Base-by-base conservation (phyloP, 306 rosid species). In the Lotus japonicus region DNA sequence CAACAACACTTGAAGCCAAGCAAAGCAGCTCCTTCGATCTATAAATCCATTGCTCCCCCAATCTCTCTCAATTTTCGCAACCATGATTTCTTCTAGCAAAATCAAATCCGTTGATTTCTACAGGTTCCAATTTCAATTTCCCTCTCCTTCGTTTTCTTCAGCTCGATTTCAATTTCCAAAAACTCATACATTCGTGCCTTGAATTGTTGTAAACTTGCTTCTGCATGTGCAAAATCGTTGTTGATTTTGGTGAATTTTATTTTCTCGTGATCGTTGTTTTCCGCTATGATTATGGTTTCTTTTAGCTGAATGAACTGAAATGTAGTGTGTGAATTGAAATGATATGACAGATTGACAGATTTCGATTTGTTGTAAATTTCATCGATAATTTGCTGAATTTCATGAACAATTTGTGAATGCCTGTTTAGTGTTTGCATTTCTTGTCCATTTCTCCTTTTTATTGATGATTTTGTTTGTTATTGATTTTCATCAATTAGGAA, bases 61-160 rank as follows among this genome's bases (percentile, higher is more conserved):
- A 49, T 76, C 65, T 38, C 58, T 38, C 65, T 28, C 68, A 45
- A 13, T 65, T 77, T 68, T 49, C 31, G 54, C 81, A 65, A 52
- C 79, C 90, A 94, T 94, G 98, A 11, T 90, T 85, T 85, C 97
- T 33, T 9, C 90, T 26, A 76, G 83, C 79, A 94, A 94, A 84
- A 59, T 94, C 90, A 94, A 90, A 74, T 85, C 98, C 56, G 96
- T 94, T 36, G 98, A 94, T 81, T 94, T 94, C 68, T 94, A 94
- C 89, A 85, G 98, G 98, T 94, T 46, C 14, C 78, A 76, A 78
- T 82, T 83, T 71, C 76, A n/a, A n/a, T n/a, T n/a, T n/a, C n/a
- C 58, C 66, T 71, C 41, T 70, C 50, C 8, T 62, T 41, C 52
- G 15, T 11, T 15, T 33, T 36, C 10, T 18, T 38, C 17, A 11